Conservation (phyloP, 352 stramenopile genomes). For the Globisporangium acanthophoron region DNA sequence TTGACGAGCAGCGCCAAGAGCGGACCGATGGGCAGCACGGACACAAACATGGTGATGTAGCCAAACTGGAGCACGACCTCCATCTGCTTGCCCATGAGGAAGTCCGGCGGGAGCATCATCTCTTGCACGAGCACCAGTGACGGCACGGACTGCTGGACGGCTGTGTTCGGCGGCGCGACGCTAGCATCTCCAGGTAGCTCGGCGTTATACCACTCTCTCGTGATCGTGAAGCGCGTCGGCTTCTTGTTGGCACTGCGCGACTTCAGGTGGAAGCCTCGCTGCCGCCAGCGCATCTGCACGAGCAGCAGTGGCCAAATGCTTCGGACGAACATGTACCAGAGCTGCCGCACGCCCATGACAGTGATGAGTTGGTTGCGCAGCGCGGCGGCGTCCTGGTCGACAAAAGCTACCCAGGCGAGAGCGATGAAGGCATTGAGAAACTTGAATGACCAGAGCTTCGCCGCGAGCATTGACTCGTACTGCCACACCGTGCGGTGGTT, state of each 20-base stretch:
- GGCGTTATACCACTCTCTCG: slow-evolving; percentile 55
- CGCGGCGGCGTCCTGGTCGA: slow-evolving; percentile 38
- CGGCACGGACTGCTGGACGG: slow-evolving; percentile 15
- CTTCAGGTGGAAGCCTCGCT: slow-evolving; percentile 29
- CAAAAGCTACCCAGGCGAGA: slow-evolving; percentile 75
- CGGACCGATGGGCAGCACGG: slow-evolving; percentile 84
- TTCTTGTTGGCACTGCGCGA: neutral
- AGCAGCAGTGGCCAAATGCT: slow-evolving; percentile 46
- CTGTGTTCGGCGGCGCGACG: neutral
- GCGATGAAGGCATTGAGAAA: slow-evolving; percentile 81
- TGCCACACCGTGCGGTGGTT: slow-evolving; percentile 78
- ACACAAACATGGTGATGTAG: slow-evolving; percentile 94
- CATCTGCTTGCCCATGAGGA: slow-evolving; percentile 77
- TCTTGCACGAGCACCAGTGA: slow-evolving; percentile 56
- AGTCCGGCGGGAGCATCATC: slow-evolving; percentile 63
- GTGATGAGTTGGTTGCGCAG: slow-evolving; percentile 65
- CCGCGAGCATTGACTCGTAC: slow-evolving; percentile 71
- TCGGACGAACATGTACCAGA: slow-evolving; percentile 56
- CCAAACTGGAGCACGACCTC: slow-evolving; percentile 87
- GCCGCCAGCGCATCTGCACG: slow-evolving; percentile 39
- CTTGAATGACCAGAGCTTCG: slow-evolving; percentile 80
- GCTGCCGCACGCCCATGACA: slow-evolving; percentile 63
- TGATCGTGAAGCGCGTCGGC: slow-evolving; percentile 13
- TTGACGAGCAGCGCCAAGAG: slow-evolving; percentile 87
- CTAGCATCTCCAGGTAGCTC: slow-evolving; percentile 17